These are phyloP conservation scores for Hypoxylon rubiginosum DNA, from an alignment of 2,329 filamentous ascomycete genomes.

Conservation along the genomic window DNA sequence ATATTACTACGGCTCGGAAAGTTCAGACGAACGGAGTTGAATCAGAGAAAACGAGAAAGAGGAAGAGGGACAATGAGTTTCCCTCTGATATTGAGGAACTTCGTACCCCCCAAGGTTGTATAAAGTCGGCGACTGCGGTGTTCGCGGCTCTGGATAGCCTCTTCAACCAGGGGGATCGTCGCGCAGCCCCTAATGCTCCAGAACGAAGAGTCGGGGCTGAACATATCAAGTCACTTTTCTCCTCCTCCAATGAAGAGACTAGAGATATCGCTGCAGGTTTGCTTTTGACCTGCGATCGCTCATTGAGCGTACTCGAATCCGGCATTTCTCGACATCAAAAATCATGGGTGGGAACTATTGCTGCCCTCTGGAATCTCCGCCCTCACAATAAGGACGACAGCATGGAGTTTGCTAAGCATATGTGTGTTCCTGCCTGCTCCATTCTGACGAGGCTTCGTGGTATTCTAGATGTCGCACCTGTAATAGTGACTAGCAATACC, in stretches of 20 bases:
- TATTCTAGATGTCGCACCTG: conserved; percentile 39
- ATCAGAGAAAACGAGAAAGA: conserved; percentile 50
- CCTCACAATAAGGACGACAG: conserved; percentile 63
- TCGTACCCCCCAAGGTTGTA: conserved; percentile 56
- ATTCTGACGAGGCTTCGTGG: conserved; percentile 59
- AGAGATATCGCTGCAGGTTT: conserved; percentile 61
- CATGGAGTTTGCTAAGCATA: conserved; percentile 62
- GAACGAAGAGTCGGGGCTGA: conserved; percentile 68
- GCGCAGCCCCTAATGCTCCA: conserved; percentile 48
- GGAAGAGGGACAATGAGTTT: conserved; percentile 58
- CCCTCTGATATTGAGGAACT: conserved; percentile 59
- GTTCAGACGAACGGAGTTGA: conserved; percentile 23
- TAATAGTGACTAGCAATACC: conserved; percentile 39
- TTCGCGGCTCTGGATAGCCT: conserved; percentile 63
- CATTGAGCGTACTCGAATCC: conserved; percentile 51
- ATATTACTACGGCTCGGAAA: conserved; percentile 59
- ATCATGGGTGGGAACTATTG: conserved; percentile 63
- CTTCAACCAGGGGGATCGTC: conserved; percentile 59
- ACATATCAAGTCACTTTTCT: conserved; percentile 70
- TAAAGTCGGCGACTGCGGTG: conserved; percentile 63
- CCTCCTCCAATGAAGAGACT: conserved; percentile 62
- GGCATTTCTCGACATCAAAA: conserved; percentile 57
- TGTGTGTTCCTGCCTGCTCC: conserved; percentile 58
- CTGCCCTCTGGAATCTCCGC: conserved; percentile 67
- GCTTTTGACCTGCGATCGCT: conserved; percentile 60